phyloP scores from a whole-genome alignment of 805 yeast genomes.

The Cyberlindnera nakhonratchasimensis region DNA sequence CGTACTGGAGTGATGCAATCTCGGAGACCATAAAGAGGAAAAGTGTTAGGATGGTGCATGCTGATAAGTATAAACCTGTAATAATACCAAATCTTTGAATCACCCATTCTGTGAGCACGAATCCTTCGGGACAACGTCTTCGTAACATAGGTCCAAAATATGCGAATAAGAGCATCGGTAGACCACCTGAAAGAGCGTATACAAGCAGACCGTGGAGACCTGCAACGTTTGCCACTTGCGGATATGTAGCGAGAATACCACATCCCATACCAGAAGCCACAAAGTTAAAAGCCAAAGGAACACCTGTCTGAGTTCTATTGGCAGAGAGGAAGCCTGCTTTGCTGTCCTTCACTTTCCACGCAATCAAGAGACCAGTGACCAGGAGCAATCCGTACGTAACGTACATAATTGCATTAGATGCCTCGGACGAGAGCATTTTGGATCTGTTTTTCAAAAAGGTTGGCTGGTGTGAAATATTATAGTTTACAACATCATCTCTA shows the following conservation, averaged over 20 bases:
- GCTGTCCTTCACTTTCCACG: constrained; percentile 51
- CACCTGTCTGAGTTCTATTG: constrained; percentile 74
- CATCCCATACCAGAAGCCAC: constrained; percentile 92
- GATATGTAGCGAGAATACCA: constrained; percentile 81
- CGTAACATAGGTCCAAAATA: constrained; percentile 78
- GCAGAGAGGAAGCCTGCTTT: constrained; percentile 61
- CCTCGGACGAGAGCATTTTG: constrained; percentile 42
- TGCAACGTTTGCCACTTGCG: constrained; percentile 79
- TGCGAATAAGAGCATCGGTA: constrained; percentile 84
- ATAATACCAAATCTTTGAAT: constrained; percentile 71
- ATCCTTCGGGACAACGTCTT: constrained; percentile 80
- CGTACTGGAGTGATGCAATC: constrained; percentile 73
- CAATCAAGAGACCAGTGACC: constrained; percentile 52
- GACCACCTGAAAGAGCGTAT: constrained; percentile 72
- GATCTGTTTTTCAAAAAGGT: too few relatives aligned
- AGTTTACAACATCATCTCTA: not conserved
- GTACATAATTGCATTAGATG: constrained; percentile 63
- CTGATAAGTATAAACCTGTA: constrained; percentile 71
- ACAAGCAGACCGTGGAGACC: constrained; percentile 87
- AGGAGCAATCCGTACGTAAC: constrained; percentile 54
- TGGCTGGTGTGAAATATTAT: not conserved
- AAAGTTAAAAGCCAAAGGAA: constrained; percentile 83
- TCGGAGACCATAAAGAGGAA: constrained; percentile 86
- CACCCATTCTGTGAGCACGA: constrained; percentile 94
- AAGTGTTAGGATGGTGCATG: constrained; percentile 80